phyloP scores from a whole-genome alignment of 345 rosid genomes.

The Rhizophora mangle region DNA sequence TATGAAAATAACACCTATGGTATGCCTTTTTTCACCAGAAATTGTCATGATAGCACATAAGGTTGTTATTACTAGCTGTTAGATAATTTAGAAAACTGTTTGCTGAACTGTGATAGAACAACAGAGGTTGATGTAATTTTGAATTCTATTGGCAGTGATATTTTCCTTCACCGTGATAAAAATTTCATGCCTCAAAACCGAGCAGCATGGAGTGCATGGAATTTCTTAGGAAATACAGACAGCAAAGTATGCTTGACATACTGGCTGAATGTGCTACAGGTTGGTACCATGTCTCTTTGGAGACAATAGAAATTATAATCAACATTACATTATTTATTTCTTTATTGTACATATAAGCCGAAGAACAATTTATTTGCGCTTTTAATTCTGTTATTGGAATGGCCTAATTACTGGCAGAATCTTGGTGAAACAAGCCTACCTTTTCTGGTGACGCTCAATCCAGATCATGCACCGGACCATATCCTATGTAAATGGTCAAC shows the following conservation, averaged over 20 bases:
- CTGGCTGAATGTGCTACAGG: conserved; percentile 98
- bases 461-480: conserved; percentile 53
- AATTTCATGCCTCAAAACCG: conserved; percentile 71
- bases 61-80: no score
- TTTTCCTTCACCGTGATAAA: conserved; percentile 74
- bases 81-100: no score
- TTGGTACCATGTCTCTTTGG: conserved; percentile 19
- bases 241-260: conserved; percentile 74
- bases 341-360: not conserved
- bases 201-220: conserved; percentile 96
- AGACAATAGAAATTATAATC: not conserved
- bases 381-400: conserved; percentile 4
- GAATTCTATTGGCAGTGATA: conserved; percentile 49
- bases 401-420: conserved; percentile 49
- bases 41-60: no score
- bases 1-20: not conserved
- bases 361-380: not conserved
- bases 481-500: conserved; percentile 78
- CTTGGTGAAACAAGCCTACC: conserved; percentile 63
- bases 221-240: conserved; percentile 72
- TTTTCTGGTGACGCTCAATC: conserved; percentile 80
- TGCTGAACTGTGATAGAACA: not conserved
- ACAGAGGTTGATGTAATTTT: not conserved
- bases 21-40: no score
- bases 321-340: not conserved